Conservation (phyloP, 2,329 filamentous ascomycete species). For the Trichoderma sp. region DNA sequence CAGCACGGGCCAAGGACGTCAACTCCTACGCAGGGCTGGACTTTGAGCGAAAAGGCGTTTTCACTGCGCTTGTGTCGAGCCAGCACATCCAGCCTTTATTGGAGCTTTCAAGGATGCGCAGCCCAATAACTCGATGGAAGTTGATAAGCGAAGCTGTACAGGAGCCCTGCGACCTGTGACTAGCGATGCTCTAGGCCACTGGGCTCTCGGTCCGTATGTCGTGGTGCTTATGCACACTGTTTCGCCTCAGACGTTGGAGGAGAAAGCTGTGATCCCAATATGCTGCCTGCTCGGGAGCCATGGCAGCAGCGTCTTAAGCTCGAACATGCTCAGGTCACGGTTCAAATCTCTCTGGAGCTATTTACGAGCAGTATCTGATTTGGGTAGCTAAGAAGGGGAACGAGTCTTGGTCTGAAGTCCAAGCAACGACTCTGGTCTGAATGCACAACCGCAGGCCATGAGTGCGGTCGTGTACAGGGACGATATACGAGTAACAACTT, state of each 20-base stretch:
- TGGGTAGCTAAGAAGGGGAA: too few relatives aligned
- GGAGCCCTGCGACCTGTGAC: slow-evolving; percentile 17
- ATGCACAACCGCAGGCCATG: not conserved
- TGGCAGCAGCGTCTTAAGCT: not conserved
- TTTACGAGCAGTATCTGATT: not conserved
- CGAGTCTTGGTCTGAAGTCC: not conserved
- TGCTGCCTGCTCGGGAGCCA: not conserved
- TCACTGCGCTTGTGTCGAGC: slow-evolving; percentile 26
- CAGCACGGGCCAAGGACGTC: slow-evolving; percentile 27
- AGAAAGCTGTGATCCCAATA: not conserved
- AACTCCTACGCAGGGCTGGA: slow-evolving; percentile 25
- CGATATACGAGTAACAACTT: too few relatives aligned
- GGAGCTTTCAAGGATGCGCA: slow-evolving; percentile 22
- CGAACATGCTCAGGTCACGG: not conserved
- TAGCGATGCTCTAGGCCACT: slow-evolving; percentile 13
- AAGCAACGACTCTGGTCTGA: not conserved
- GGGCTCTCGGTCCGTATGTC: slow-evolving; percentile 14
- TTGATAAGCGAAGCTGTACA: slow-evolving; percentile 26
- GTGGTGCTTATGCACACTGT: slow-evolving; percentile 1
- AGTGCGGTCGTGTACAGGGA: not conserved
- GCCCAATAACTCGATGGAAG: slow-evolving; percentile 23
- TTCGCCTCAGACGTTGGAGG: not conserved
- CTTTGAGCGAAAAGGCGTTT: slow-evolving; percentile 4
- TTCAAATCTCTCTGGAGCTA: not conserved
- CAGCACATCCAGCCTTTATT: slow-evolving; percentile 28